Conservation (phyloP, 2,329 filamentous ascomycete species). For the Colletotrichum lini region DNA sequence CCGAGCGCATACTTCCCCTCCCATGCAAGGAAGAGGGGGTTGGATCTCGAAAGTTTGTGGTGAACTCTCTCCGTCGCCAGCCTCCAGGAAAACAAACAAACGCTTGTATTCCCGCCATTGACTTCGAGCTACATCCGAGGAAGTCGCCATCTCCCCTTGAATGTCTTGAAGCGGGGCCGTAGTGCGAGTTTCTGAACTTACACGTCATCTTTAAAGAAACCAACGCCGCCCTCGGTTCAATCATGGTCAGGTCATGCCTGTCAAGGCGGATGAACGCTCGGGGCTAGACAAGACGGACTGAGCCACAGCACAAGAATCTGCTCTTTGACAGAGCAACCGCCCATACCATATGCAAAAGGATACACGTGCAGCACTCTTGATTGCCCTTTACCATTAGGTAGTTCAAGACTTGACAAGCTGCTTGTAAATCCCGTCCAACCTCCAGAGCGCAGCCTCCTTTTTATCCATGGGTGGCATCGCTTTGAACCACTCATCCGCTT, state of each 20-base stretch:
- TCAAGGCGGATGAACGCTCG: neutral
- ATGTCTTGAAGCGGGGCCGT: neutral
- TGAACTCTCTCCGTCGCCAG: neutral
- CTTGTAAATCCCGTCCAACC: no score
- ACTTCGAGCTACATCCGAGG: neutral
- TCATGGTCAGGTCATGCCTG: neutral
- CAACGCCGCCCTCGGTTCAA: no score
- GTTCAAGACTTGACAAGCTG: no score
- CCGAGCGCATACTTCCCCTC: slow-evolving; percentile 29
- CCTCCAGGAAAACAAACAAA: neutral
- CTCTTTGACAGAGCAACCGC: no score
- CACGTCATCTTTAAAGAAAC: neutral
- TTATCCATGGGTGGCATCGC: no score
- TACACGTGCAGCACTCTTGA: no score
- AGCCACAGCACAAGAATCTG: neutral
- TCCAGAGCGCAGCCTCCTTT: no score
- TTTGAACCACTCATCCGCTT: no score
- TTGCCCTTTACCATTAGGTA: no score
- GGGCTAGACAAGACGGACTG: neutral
- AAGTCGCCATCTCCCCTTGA: neutral
- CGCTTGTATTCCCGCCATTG: neutral
- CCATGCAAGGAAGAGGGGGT: slow-evolving; percentile 1
- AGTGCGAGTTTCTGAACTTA: neutral
- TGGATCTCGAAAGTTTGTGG: neutral
- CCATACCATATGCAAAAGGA: no score